A percentile compares a stretch with the other conserved stretches of the same genome.
Evolutionary conservation across 1,284 basidiomycete species (phyloP).

Genomic region (Uromyces viciae-fabae): DNA sequence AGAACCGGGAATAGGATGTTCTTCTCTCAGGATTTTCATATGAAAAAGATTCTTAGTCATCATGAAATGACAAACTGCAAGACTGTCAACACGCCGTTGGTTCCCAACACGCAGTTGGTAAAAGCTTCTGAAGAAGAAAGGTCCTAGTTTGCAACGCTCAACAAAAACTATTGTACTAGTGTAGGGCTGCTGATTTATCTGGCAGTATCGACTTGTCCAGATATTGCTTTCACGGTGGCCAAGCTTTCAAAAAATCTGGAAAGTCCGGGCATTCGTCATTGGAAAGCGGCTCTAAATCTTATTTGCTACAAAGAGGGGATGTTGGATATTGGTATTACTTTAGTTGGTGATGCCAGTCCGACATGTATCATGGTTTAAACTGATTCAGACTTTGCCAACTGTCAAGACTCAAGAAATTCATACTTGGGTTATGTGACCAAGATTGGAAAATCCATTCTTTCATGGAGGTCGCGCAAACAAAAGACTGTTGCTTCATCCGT

Average conservation of each 20-base stretch:
- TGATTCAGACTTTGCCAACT: slow-evolving; percentile 4
- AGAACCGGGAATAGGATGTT: neutral
- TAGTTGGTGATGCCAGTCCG: neutral
- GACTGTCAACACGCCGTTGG: neutral
- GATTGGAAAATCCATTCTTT: neutral
- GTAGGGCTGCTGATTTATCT: slow-evolving; percentile 22
- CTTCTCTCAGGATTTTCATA: neutral
- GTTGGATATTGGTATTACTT: neutral
- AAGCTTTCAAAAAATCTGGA: slow-evolving; percentile 9
- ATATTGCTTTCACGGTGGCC: neutral
- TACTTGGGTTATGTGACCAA: neutral
- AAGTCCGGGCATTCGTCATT: neutral
- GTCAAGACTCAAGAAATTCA: neutral
- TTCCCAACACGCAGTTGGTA: neutral
- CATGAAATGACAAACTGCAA: neutral
- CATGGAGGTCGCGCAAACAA: neutral
- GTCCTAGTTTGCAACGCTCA: neutral
- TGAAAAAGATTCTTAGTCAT: neutral
- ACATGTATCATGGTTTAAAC: neutral
- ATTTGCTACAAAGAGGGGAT: neutral
- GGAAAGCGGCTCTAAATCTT: neutral
- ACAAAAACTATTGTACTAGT: neutral
- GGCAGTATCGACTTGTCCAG: neutral
- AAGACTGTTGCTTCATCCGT: neutral
- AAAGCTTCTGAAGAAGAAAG: neutral